A percentile compares a stretch with the other conserved stretches of the same genome.
Conservation (phyloP, 2,329 filamentous ascomycete species). For the Harringtonia aguacate region DNA sequence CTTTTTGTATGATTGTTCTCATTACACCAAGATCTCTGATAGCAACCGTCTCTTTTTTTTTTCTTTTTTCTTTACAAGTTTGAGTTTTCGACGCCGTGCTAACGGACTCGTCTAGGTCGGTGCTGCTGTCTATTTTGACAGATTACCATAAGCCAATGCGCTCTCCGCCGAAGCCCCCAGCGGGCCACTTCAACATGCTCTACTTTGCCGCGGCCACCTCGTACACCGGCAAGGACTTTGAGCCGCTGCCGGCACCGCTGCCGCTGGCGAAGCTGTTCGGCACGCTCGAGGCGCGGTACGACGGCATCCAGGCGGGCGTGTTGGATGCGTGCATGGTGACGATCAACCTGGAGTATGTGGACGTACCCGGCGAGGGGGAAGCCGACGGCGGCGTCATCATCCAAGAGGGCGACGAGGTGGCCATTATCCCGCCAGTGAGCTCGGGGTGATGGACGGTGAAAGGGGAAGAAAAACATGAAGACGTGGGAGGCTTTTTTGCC, state of each 20-base stretch:
- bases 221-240: slow-evolving; percentile 57
- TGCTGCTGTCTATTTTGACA: too few relatives aligned
- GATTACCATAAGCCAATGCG: too few relatives aligned
- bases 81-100: background rate
- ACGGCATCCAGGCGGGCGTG: slow-evolving; percentile 57
- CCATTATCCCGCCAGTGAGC: slow-evolving; percentile 80
- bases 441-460: slow-evolving; percentile 54
- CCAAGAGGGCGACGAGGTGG: slow-evolving; percentile 69
- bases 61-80: background rate
- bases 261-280: slow-evolving; percentile 51
- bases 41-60: background rate
- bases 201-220: slow-evolving; percentile 72
- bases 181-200: slow-evolving; percentile 65
- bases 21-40: slow-evolving; percentile 9
- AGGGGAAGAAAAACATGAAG: background rate
- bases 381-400: slow-evolving; percentile 39
- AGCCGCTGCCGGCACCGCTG: slow-evolving; percentile 57
- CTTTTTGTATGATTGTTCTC: slow-evolving; percentile 6
- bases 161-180: slow-evolving; percentile 33
- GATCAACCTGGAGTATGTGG: slow-evolving; percentile 72
- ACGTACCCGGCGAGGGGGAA: slow-evolving; percentile 35
- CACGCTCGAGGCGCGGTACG: slow-evolving; percentile 58
- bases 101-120: too few relatives aligned
- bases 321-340: slow-evolving; percentile 66
- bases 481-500: too few relatives aligned